These are phyloP conservation scores for Apocynum venetum DNA, from an alignment of 257 asterid genomes.

Conservation along the genomic window DNA sequence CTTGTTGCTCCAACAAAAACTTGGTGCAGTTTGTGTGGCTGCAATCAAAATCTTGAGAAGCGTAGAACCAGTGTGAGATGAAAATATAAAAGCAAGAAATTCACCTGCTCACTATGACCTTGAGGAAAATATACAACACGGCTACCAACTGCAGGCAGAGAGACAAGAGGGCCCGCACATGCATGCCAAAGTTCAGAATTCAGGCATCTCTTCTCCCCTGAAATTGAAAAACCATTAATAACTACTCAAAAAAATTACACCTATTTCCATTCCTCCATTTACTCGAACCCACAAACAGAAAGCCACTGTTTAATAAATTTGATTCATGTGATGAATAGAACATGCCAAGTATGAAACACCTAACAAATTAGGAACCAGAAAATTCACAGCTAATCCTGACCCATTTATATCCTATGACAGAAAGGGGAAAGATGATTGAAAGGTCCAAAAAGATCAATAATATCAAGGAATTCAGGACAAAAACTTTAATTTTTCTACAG, in stretches of 20 bases:
- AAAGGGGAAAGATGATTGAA: background rate
- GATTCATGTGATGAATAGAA: background rate
- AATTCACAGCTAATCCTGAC: background rate
- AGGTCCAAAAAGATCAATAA: background rate
- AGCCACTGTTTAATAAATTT: background rate
- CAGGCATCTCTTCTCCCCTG: conserved; percentile 53
- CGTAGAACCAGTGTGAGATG: background rate
- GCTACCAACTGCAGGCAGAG: conserved; percentile 73
- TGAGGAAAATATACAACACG: conserved; percentile 82
- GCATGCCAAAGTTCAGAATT: conserved; percentile 94
- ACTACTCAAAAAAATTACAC: background rate
- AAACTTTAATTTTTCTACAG: background rate
- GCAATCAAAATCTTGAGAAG: background rate
- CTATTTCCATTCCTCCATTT: background rate
- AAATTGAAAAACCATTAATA: conserved; percentile 8
- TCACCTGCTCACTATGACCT: conserved; percentile 80
- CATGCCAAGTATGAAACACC: background rate
- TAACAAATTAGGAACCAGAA: background rate
- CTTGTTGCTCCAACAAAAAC: background rate
- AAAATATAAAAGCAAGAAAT: conserved; percentile 8
- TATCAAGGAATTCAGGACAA: background rate
- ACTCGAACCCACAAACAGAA: background rate
- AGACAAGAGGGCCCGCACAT: conserved; percentile 92
- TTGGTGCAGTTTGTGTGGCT: background rate
- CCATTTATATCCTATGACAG: background rate